These are phyloP conservation scores for Nematodospora valgi DNA, from an alignment of 805 yeast genomes.

Conservation along the genomic window DNA sequence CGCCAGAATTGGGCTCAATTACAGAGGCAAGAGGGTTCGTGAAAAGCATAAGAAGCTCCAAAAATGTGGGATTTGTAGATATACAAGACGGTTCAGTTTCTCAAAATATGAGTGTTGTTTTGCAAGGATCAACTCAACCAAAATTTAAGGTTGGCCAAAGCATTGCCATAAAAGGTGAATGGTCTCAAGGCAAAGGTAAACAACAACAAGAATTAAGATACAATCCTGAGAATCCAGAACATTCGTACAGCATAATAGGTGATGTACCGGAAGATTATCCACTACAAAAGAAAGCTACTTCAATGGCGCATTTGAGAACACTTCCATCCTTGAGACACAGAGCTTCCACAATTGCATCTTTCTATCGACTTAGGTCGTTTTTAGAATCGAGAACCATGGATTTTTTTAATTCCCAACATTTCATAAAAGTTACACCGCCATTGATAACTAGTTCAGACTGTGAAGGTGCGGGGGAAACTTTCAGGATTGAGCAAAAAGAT, in stretches of 20 bases:
- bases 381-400: conserved; percentile 51
- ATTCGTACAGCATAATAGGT: conserved; percentile 51
- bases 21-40: conserved; percentile 65
- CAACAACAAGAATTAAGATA: conserved; percentile 31
- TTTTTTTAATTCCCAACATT: conserved; percentile 53
- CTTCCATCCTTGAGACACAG: conserved; percentile 79
- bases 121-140: conserved; percentile 23
- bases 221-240: conserved; percentile 23
- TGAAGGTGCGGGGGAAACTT: conserved; percentile 96
- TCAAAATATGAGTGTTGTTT: conserved; percentile 48
- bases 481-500: conserved; percentile 45
- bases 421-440: conserved; percentile 81
- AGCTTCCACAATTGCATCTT: conserved; percentile 59
- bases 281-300: conserved; percentile 74
- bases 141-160: conserved; percentile 49
- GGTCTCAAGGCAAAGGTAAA: conserved; percentile 29
- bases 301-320: conserved; percentile 62
- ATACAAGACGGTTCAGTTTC: conserved; percentile 72
- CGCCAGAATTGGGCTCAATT: conserved; percentile 32
- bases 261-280: conserved; percentile 65
- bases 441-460: conserved; percentile 86
- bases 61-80: conserved; percentile 77
- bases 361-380: conserved; percentile 69
- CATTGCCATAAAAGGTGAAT: conserved; percentile 28
- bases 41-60: conserved; percentile 65